Conservation (phyloP, 345 rosid genomes). For the Bretschneidera sinensis region DNA sequence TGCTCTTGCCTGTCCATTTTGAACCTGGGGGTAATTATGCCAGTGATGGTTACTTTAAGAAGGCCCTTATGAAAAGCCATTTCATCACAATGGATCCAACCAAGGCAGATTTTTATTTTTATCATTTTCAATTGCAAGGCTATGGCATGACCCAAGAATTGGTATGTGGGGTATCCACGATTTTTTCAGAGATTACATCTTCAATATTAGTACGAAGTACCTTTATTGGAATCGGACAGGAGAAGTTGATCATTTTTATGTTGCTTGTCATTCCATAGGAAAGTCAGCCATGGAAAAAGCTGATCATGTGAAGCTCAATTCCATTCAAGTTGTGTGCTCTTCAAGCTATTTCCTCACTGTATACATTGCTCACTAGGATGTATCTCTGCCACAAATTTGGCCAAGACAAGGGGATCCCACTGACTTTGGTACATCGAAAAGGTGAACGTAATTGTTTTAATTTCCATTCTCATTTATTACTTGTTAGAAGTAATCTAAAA, state of each 20-base stretch:
- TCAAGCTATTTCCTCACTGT: constrained; percentile 38
- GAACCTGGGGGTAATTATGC: constrained; percentile 53
- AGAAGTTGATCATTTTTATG: constrained; percentile 54
- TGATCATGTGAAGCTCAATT: constrained; percentile 32
- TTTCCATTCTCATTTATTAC: not conserved
- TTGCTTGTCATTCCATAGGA: constrained; percentile 46
- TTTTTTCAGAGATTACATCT: constrained; percentile 25
- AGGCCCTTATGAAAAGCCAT: constrained; percentile 43
- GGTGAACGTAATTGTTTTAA: constrained; percentile 28
- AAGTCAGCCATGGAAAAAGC: constrained; percentile 36
- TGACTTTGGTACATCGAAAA: constrained; percentile 30
- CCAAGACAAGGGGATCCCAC: constrained; percentile 44
- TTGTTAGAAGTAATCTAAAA: no score
- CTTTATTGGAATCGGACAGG: constrained; percentile 51
- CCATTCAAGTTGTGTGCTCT: constrained; percentile 54
- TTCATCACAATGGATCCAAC: constrained; percentile 42
- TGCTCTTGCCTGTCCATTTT: constrained; percentile 37
- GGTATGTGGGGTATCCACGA: constrained; percentile 31
- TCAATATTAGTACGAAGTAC: constrained; percentile 26
- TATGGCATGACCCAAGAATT: constrained; percentile 47
- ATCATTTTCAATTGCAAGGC: constrained; percentile 57
- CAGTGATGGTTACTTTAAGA: constrained; percentile 59
- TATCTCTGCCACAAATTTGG: constrained; percentile 54
- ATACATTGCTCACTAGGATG: constrained; percentile 46
- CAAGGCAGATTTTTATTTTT: constrained; percentile 46